phyloP scores from a whole-genome alignment of 78 protist genomes.

The Cavenderia fasciculata region DNA sequence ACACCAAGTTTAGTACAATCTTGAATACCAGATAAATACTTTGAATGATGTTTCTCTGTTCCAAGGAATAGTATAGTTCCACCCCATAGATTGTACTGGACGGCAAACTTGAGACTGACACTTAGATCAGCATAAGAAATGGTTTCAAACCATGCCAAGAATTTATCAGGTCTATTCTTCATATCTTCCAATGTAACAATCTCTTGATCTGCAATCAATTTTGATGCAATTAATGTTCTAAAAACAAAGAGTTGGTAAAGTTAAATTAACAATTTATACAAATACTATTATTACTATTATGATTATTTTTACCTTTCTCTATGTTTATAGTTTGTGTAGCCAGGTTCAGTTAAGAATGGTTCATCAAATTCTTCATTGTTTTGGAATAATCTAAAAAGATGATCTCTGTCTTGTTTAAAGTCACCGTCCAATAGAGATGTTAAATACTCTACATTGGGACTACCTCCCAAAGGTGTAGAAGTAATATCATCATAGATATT shows the following conservation, averaged over 20 bases:
- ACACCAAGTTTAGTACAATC: slow-evolving; percentile 57
- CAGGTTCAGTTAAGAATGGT: neutral
- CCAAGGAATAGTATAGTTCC: slow-evolving; percentile 64
- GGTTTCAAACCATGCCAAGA: slow-evolving; percentile 64
- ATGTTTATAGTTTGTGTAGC: neutral
- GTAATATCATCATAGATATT: too few relatives aligned
- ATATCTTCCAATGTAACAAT: neutral
- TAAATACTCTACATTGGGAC: slow-evolving; percentile 20
- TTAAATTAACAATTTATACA: neutral
- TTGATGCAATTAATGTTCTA: neutral
- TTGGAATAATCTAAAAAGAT: slow-evolving; percentile 21
- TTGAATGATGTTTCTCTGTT: slow-evolving; percentile 62
- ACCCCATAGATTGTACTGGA: slow-evolving; percentile 76
- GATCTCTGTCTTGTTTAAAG: slow-evolving; percentile 17
- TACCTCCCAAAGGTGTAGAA: too few relatives aligned
- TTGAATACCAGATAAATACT: slow-evolving; percentile 15
- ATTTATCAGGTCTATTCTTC: slow-evolving; percentile 49
- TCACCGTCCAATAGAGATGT: slow-evolving; percentile 43
- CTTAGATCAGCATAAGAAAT: slow-evolving; percentile 43
- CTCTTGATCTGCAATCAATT: neutral
- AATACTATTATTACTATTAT: slow-evolving; percentile 30
- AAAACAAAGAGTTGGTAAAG: too few relatives aligned
- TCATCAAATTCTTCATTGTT: slow-evolving; percentile 31
- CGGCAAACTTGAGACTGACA: slow-evolving; percentile 57
- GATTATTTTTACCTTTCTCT: slow-evolving; percentile 15